Base-by-base conservation (phyloP, 169 alveolate species). In the Plasmodium inui region DNA sequence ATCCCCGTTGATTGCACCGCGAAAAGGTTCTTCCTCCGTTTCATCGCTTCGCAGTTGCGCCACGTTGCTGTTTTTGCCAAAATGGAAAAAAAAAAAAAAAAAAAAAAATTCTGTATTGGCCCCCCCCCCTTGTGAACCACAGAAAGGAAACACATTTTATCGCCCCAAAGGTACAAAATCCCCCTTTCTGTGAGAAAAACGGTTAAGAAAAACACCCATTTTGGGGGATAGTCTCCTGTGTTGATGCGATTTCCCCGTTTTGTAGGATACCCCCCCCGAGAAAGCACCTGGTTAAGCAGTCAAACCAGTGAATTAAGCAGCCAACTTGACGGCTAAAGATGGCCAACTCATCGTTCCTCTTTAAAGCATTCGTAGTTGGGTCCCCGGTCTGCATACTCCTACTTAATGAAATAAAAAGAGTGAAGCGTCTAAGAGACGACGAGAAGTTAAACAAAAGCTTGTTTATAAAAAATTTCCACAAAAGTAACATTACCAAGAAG, bases 381-480 rank as follows among this genome's bases (percentile, higher is more conserved):
- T 70, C 92, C 19, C 95, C 95, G 9, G 17, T 90, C 6, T 70
- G 90, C 14, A 34, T 67, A 30, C 73, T 90, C 32, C 76, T 90
- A 70, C 74, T 90, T 72, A 81, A 41, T n/a, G 95, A 90, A 82
- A 44, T 90, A 19, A 90, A 26, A 39, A 80, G 95, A 76, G 57
- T 90, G 50, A 81, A 41, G 41, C 46, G 80, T 17, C 32, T 90
- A 7, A 61, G 84, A 82, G 95, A 90, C 53, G 82, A 90, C 74
- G 95, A 90, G 37, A 61, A 74, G 34, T 41, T 90, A 46, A 90
- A 76, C 37, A 90, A 82, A 72, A 90, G 80, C 55, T 70, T 90
- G 84, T 90, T 90, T 50, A 81, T 90, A 81, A 90, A 82, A 50
- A 80, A 81, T 70, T 90, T 90, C 55, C 78, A 90, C 55, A 81